Evolutionary conservation across 306 rosid genomes (phyloP).

Genomic region (Pyrus pyrifolia): DNA sequence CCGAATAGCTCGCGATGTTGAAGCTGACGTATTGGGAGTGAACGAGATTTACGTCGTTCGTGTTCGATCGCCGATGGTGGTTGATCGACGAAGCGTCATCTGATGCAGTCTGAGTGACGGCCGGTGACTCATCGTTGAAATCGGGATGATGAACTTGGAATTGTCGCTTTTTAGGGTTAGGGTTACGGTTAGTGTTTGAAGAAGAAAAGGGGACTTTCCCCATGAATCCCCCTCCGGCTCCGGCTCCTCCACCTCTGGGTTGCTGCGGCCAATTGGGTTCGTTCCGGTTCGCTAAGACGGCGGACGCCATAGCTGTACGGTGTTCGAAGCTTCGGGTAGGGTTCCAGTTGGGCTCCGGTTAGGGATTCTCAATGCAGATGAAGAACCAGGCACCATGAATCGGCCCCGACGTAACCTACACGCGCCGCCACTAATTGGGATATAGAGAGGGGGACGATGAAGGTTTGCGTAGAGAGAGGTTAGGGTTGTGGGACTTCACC

Average conservation of each 20-base stretch:
- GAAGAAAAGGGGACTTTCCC: constrained; percentile 60
- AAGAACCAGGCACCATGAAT: constrained; percentile 31
- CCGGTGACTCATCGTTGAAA: constrained; percentile 29
- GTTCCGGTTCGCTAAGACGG: constrained; percentile 68
- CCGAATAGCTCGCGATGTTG: constrained; percentile 41
- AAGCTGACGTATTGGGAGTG: constrained; percentile 49
- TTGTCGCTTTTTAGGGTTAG: constrained; percentile 44
- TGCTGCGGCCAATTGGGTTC: constrained; percentile 65
- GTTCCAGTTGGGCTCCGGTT: constrained; percentile 40
- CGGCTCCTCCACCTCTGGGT: constrained; percentile 54
- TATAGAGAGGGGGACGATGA: not conserved
- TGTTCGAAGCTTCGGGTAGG: constrained; percentile 14
- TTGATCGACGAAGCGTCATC: constrained; percentile 87
- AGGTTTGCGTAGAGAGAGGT: not conserved
- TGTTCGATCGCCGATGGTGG: constrained; percentile 35
- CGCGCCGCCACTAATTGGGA: constrained; percentile 24
- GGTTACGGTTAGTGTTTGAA: constrained; percentile 58
- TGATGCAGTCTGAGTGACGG: constrained; percentile 55
- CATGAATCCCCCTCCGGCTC: constrained; percentile 71
- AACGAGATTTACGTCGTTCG: constrained; percentile 3
- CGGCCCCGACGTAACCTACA: not conserved
- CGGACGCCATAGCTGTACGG: constrained; percentile 59
- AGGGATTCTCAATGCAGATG: constrained; percentile 33
- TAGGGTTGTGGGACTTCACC: constrained; percentile 55
- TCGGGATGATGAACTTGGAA: constrained; percentile 12